Evolutionary conservation across 164 flowering plant genomes (phyloP), one percentile per base, ranked within the genome.

Genomic region (Echeveria elegans): DNA sequence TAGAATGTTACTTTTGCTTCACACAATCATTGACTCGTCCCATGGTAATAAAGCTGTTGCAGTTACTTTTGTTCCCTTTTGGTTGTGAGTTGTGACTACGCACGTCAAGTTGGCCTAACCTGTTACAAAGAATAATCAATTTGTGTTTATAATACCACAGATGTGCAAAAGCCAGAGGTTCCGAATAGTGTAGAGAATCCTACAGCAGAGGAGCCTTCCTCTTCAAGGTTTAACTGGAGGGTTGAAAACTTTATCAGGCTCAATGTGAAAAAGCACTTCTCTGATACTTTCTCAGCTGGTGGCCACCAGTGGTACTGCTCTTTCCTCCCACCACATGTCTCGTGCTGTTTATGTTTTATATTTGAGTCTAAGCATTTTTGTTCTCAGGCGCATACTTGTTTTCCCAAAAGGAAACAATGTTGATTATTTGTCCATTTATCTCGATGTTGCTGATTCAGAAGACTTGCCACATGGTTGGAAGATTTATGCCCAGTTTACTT

Each of bases 371-470:
- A 19, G 23, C 34, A 63, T 34, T 74, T 50, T 4, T 71, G 30
- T 63, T 45, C 31, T 24, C 80, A 86, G 91, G 91, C 76, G 88
- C 10, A 71, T 86, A 21, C 82, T 84, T 71, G 78, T 86, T n/a
- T 86, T 83, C 32, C 91, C 87, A 0, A 84, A 80, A 68, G 91
- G 87, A 63, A 83, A 86, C 77, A 84, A 84, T 61, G 84, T 80
- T 63, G 87, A 84, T 47, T 76, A 76, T 64, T 72, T 86, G 74
- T 86, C 91, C 0, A 81, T 86, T 81, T 86, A 86, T 68, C 66
- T 86, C 26, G 91, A 86, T 78, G 88, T 85, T 75, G 87, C 87
- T 4, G 88, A 85, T 76, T 78, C 88, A 1, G 38, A 74, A 23
- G 76, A 23, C 37, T 80, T 86, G 77, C 86, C 88, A 10, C 79